Evolutionary conservation across 2,329 filamentous ascomycete genomes (phyloP), one percentile per base, ranked within the genome.

Genomic region (Claviceps spartinae): DNA sequence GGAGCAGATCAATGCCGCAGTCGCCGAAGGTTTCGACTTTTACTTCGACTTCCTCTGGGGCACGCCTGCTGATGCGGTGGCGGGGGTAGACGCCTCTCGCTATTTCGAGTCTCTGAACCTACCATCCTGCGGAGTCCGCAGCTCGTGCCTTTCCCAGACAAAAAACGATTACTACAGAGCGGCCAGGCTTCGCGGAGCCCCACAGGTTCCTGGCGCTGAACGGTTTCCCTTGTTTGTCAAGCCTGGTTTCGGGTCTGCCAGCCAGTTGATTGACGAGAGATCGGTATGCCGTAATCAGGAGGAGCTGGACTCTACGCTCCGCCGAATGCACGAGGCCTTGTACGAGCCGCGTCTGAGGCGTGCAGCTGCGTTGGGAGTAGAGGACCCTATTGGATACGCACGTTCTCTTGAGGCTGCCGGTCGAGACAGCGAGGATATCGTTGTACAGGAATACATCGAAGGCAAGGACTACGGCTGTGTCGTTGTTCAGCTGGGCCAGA

Each of bases 381-480:
- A 44, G 16, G n/a, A 44, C 8, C 11, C 48, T 26, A 2, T 8
- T 13, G 26, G 20, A 26, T 49, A 49, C 13, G 48, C 40, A 6
- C 38, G 30, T 30, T 49, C 48, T 5, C 43, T 9, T 7, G 40
- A 44, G 18, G 9, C n/a, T 7, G 26, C 36, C 14, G 48, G 48
- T 2, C 24, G 48, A 8, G 48, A 49, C 18, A 44, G 48, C 18
- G 40, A 49, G 14, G 48, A 49, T 22, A 44, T 49, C 1, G 40
- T 49, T 11, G 48, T 49, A 18, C 48, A 49, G 48, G 48, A 49
- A 22, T 49, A 43, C 40, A 44, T 49, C 3, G 40, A 44, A 8
- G 48, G 48, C 24, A 43, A 11, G 30, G 48, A 49, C 8, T 49
- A 44, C 24, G 8, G 22, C n/a, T 49, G 48, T 18, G 30, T 16